Evolutionary conservation across 2,329 filamentous ascomycete species (phyloP).

Genomic region (Bipolaris bicolor): DNA sequence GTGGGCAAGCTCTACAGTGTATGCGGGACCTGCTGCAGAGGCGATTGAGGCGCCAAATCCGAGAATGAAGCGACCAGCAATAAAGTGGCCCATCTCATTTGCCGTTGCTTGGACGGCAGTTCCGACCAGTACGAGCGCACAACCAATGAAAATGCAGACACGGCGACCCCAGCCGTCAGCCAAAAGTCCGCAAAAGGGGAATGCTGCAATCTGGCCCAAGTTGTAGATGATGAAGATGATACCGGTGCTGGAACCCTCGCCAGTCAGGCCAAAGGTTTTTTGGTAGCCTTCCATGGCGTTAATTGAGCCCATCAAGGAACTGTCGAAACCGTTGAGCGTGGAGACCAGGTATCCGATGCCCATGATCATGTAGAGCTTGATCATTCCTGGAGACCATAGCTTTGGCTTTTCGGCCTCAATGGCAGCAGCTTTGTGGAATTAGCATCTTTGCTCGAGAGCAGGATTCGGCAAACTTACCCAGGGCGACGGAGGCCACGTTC

Average conservation of each 20-base stretch:
- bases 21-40: slow-evolving; percentile 63
- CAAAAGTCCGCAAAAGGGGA: slow-evolving; percentile 52
- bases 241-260: slow-evolving; percentile 56
- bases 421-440: slow-evolving; percentile 33
- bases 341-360: slow-evolving; percentile 44
- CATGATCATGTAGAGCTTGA: slow-evolving; percentile 45
- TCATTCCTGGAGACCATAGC: slow-evolving; percentile 38
- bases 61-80: slow-evolving; percentile 53
- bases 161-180: slow-evolving; percentile 57
- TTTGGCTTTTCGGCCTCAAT: slow-evolving; percentile 43
- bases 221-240: slow-evolving; percentile 57
- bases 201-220: slow-evolving; percentile 58
- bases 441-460: slow-evolving; percentile 7
- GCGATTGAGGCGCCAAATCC: slow-evolving; percentile 61
- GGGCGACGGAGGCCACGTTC: slow-evolving; percentile 39
- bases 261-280: slow-evolving; percentile 56
- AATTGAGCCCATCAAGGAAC: slow-evolving; percentile 55
- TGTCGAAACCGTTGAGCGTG: slow-evolving; percentile 47
- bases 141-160: slow-evolving; percentile 63
- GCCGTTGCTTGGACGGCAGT: slow-evolving; percentile 60
- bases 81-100: slow-evolving; percentile 58
- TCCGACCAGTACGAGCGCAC: slow-evolving; percentile 59
- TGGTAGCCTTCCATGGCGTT: slow-evolving; percentile 62
- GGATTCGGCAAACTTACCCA: slow-evolving; percentile 26
- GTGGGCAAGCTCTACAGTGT: slow-evolving; percentile 65